phyloP scores from a whole-genome alignment of 768 basidiomycete genomes.

The Kwoniella pini region DNA sequence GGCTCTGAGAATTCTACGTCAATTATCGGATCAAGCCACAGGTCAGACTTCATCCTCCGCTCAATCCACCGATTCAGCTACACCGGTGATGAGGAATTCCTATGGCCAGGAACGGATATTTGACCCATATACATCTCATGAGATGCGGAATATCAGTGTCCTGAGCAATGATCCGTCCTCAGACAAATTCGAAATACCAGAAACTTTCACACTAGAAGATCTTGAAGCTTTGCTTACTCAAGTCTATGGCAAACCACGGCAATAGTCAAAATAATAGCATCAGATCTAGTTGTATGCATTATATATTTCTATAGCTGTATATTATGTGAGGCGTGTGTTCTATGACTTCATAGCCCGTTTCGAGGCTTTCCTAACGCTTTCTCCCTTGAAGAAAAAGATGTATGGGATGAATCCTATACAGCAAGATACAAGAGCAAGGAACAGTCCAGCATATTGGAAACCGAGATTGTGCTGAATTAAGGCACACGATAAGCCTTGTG shows the following conservation, averaged over 20 bases:
- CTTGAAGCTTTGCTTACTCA: conserved; percentile 11
- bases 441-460: conserved; percentile 35
- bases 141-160: not conserved
- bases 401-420: conserved; percentile 39
- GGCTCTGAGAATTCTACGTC: conserved; percentile 6
- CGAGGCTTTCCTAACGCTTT: conserved; percentile 25
- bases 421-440: conserved; percentile 38
- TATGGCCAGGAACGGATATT: not conserved
- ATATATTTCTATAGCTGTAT: not conserved
- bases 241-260: conserved; percentile 3
- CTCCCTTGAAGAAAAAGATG: conserved; percentile 44
- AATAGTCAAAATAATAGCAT: too few relatives aligned
- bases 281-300: not conserved
- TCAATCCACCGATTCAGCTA: not conserved
- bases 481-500: not conserved
- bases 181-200: not conserved
- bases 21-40: conserved; percentile 2
- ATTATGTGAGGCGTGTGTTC: too few relatives aligned
- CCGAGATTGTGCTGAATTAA: conserved; percentile 32
- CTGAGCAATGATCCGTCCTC: not conserved
- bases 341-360: conserved; percentile 18
- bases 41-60: not conserved
- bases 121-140: conserved; percentile 11
- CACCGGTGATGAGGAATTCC: too few relatives aligned
- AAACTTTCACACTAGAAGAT: conserved; percentile 11